Conservation (phyloP, 768 basidiomycete genomes). For the Mycena floridula region DNA sequence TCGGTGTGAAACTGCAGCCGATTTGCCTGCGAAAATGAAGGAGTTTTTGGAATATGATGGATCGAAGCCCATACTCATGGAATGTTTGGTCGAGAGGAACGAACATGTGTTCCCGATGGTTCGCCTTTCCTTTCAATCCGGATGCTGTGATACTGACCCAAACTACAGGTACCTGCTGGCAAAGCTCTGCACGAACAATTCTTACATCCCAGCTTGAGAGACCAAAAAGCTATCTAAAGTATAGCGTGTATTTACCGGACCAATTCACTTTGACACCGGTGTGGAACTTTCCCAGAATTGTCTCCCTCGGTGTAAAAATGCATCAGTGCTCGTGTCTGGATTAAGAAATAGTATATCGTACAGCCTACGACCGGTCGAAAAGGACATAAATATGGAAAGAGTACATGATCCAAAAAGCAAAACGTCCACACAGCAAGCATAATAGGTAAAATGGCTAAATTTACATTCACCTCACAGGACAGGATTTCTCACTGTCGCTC, state of each 20-base stretch:
- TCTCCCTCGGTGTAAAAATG: too few species aligned
- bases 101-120: slow-evolving; percentile 95
- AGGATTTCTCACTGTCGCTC: too few species aligned
- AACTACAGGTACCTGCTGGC: slow-evolving; percentile 84
- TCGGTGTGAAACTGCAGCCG: slow-evolving; percentile 59
- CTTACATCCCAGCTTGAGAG: slow-evolving; percentile 54
- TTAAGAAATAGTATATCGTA: neutral
- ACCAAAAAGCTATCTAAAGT: slow-evolving; percentile 1
- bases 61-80: slow-evolving; percentile 81
- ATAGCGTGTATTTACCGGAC: too few species aligned
- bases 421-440: too few species aligned
- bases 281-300: too few species aligned
- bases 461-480: too few species aligned
- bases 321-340: too few species aligned
- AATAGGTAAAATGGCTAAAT: too few species aligned
- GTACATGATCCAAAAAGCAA: too few species aligned
- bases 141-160: slow-evolving; percentile 7
- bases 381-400: too few species aligned
- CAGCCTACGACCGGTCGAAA: neutral
- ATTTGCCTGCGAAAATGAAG: slow-evolving; percentile 94
- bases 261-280: too few species aligned
- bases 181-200: slow-evolving; percentile 92
- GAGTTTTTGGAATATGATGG: slow-evolving; percentile 96
- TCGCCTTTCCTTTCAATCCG: neutral
- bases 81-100: slow-evolving; percentile 77